Percentiles rank a stretch among this genome's conserved stretches.
These are phyloP conservation scores for Fusarium buharicum DNA, from an alignment of 2,329 filamentous ascomycete genomes.

Conservation along the genomic window DNA sequence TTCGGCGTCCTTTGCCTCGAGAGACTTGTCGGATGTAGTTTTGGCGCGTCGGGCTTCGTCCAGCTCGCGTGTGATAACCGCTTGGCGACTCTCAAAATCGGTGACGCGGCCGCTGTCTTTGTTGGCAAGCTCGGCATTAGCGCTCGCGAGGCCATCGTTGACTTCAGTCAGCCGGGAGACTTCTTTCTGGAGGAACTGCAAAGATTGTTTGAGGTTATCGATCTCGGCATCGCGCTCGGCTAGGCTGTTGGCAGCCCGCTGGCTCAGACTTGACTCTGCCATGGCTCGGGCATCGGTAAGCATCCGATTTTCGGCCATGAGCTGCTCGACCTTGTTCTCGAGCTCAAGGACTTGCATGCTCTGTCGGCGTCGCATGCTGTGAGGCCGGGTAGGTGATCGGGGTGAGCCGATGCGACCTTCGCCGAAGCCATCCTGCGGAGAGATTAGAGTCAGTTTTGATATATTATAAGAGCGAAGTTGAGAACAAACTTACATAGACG, in stretches of 20 bases:
- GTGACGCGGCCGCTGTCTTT: conserved; percentile 79
- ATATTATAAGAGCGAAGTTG: conserved; percentile 21
- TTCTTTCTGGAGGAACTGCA: conserved; percentile 85
- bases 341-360: conserved; percentile 98
- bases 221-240: conserved; percentile 89
- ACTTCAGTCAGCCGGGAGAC: conserved; percentile 82
- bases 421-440: conserved; percentile 85
- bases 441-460: conserved; percentile 32
- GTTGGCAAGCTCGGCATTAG: conserved; percentile 79
- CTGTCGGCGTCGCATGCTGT: conserved; percentile 95
- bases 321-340: conserved; percentile 83
- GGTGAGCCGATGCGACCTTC: conserved; percentile 88
- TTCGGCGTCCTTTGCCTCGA: conserved; percentile 87
- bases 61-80: conserved; percentile 74
- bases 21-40: conserved; percentile 67
- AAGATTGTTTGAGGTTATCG: conserved; percentile 78
- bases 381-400: conserved; percentile 90
- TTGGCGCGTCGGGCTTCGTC: conserved; percentile 73
- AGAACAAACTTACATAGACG: conserved; percentile 81
- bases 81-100: conserved; percentile 73
- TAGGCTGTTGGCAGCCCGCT: conserved; percentile 75
- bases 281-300: conserved; percentile 77
- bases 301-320: conserved; percentile 84
- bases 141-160: conserved; percentile 81
- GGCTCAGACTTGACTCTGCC: conserved; percentile 73